These are phyloP conservation scores for Thuja plicata DNA, from an alignment of 83 land plant genomes.

Conservation along the genomic window DNA sequence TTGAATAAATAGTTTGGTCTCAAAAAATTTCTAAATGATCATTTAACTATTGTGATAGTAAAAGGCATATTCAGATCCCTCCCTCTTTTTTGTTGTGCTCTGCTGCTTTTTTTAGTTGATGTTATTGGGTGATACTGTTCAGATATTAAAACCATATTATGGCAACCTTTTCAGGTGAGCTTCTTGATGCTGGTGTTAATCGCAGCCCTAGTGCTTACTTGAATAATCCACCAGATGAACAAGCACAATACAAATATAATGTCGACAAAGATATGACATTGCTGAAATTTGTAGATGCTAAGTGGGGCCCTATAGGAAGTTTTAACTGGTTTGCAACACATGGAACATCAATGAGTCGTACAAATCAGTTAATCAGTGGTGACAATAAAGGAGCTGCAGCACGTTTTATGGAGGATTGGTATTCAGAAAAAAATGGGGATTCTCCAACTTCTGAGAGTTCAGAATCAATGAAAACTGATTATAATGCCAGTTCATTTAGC, in stretches of 20 bases:
- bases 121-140: background rate
- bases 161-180: constrained; percentile 64
- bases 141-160: background rate
- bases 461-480: background rate
- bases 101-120: background rate
- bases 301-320: constrained; percentile 90
- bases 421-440: constrained; percentile 26
- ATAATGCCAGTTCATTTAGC: background rate
- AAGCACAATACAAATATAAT: constrained; percentile 64
- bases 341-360: constrained; percentile 97
- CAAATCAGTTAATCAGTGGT: constrained; percentile 89
- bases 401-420: constrained; percentile 98
- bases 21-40: background rate
- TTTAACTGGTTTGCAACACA: constrained; percentile 99
- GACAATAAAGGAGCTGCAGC: constrained; percentile 99
- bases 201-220: constrained; percentile 99
- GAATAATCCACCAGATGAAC: constrained; percentile 87
- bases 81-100: background rate
- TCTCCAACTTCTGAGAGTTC: background rate
- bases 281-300: constrained; percentile 83
- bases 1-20: background rate
- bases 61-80: background rate
- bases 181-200: constrained; percentile 85
- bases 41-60: background rate
- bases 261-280: constrained; percentile 96